These are phyloP conservation scores for Podaxis sp. DNA, from an alignment of 768 basidiomycete species.

Conservation along the genomic window DNA sequence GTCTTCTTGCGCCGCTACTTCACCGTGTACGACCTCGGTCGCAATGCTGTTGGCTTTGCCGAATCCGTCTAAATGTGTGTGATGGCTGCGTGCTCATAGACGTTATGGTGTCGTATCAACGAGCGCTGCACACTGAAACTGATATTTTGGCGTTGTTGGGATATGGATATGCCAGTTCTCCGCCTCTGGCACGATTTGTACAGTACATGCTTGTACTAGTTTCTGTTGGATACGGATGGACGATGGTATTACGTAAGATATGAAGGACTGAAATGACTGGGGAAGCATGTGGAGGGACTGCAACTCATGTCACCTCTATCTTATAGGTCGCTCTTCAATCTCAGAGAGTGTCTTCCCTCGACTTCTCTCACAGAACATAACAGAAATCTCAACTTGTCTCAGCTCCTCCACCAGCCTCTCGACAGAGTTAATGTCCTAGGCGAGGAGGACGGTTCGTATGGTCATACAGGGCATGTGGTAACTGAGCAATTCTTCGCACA, in stretches of 20 bases:
- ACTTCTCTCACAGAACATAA: slow-evolving; percentile 21
- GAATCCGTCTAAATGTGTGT: slow-evolving; percentile 21
- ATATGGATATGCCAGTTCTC: background rate
- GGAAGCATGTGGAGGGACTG: background rate
- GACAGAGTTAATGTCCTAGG: slow-evolving; percentile 79
- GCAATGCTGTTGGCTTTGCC: slow-evolving; percentile 84
- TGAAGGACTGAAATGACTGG: background rate
- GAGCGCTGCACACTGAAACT: background rate
- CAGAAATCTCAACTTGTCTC: slow-evolving; percentile 22
- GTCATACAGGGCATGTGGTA: slow-evolving; percentile 63
- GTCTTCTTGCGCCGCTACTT: slow-evolving; percentile 90
- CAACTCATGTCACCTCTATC: slow-evolving; percentile 5
- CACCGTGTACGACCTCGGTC: slow-evolving; percentile 83
- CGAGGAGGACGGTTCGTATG: slow-evolving; percentile 34
- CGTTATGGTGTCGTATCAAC: background rate
- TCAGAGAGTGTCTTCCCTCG: slow-evolving; percentile 14
- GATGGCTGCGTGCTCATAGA: background rate
- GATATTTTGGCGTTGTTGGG: background rate
- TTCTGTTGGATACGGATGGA: background rate
- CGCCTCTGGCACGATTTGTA: background rate
- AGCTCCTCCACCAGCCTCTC: slow-evolving; percentile 24
- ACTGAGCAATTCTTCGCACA: background rate
- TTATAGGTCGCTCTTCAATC: slow-evolving; percentile 9
- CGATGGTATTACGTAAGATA: slow-evolving; percentile 1
- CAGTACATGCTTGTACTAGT: background rate